Evolutionary conservation across 2,329 filamentous ascomycete genomes (phyloP).

Genomic region (Verticillium albo-atrum): DNA sequence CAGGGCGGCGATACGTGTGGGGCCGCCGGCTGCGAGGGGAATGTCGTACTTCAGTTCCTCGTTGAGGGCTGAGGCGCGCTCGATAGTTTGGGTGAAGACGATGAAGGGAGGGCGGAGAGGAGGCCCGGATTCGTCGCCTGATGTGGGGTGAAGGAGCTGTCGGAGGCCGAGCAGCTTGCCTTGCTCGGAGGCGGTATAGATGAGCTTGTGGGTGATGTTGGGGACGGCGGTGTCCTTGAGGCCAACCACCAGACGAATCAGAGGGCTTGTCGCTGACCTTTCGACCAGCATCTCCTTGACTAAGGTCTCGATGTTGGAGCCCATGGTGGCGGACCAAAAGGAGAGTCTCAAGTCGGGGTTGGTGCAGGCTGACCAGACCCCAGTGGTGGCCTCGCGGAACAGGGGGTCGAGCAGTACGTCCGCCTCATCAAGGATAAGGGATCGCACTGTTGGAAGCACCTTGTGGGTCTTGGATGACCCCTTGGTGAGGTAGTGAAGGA

Average conservation of each 20-base stretch:
- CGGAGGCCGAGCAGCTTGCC: constrained; percentile 90
- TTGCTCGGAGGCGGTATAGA: constrained; percentile 87
- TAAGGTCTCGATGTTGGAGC: constrained; percentile 82
- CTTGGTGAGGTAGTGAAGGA: constrained; percentile 62
- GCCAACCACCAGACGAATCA: constrained; percentile 88
- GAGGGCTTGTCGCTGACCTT: constrained; percentile 35
- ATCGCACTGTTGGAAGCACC: constrained; percentile 62
- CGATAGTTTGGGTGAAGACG: constrained; percentile 94
- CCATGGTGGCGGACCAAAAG: constrained; percentile 97
- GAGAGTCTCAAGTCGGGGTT: constrained; percentile 67
- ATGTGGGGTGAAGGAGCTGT: constrained; percentile 77
- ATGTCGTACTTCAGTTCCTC: constrained; percentile 94
- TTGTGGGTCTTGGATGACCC: constrained; percentile 38
- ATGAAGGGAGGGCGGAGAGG: constrained; percentile 81
- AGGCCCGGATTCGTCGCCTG: constrained; percentile 49
- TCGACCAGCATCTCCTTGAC: constrained; percentile 62
- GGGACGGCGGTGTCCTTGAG: constrained; percentile 94
- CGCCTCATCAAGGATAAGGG: constrained; percentile 85
- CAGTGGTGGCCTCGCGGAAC: constrained; percentile 83
- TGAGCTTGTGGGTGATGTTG: constrained; percentile 82
- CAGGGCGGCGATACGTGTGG: constrained; percentile 79
- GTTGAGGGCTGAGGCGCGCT: constrained; percentile 80
- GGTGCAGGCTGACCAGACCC: constrained; percentile 76
- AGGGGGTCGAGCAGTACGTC: constrained; percentile 90
- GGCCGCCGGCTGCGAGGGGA: constrained; percentile 78